phyloP scores from a whole-genome alignment of 2,329 filamentous ascomycete genomes.

The Diaporthe citriasiana region DNA sequence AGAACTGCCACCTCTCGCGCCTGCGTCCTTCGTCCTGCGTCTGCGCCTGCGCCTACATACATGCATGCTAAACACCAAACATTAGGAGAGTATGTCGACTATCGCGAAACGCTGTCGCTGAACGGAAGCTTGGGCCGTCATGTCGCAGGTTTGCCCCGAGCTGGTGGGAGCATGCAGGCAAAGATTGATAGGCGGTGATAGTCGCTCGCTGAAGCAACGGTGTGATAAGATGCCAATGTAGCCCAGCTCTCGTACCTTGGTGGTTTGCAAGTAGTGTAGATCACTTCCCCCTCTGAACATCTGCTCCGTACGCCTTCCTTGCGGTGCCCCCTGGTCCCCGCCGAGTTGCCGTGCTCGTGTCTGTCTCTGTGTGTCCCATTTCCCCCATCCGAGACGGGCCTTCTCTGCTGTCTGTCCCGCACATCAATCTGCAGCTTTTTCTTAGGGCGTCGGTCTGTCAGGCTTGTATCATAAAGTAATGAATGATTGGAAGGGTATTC shows the following conservation, averaged over 20 bases:
- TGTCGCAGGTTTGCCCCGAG: background rate
- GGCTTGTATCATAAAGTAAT: background rate
- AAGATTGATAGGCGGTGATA: slow-evolving; percentile 24
- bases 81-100: background rate
- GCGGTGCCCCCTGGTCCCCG: background rate
- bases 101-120: background rate
- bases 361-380: background rate
- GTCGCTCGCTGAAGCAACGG: slow-evolving; percentile 22
- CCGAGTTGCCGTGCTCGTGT: background rate
- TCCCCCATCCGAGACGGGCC: background rate
- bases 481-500: background rate
- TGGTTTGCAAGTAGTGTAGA: slow-evolving; percentile 2
- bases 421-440: background rate
- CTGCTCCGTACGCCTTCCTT: slow-evolving; percentile 12
- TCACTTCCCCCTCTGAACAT: slow-evolving; percentile 11
- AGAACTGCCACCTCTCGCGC: slow-evolving; percentile 14
- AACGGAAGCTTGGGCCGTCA: background rate
- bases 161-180: background rate
- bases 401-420: background rate
- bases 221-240: slow-evolving; percentile 18
- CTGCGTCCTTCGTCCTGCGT: background rate
- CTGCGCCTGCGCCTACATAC: background rate
- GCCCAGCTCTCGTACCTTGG: slow-evolving; percentile 6
- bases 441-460: background rate
- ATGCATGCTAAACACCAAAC: background rate